These are phyloP conservation scores for Solanum arcanum DNA, from an alignment of 257 asterid species.

Conservation along the genomic window DNA sequence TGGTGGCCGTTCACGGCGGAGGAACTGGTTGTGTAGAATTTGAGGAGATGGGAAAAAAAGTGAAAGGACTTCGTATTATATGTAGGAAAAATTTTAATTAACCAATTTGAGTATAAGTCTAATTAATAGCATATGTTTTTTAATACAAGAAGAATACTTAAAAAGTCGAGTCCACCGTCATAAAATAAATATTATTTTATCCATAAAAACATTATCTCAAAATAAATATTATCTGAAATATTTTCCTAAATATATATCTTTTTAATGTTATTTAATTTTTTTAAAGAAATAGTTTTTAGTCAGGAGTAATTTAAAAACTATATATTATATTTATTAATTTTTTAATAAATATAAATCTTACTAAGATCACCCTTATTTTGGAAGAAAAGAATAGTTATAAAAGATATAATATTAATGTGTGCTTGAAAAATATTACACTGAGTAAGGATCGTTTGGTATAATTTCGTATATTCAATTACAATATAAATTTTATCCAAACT, in stretches of 20 bases:
- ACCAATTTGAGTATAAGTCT: not conserved
- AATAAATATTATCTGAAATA: not conserved
- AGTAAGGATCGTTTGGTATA: not conserved
- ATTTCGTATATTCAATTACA: not conserved
- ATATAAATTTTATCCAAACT: no score
- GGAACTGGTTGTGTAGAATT: not conserved
- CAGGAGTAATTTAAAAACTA: not conserved
- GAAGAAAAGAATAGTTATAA: not conserved
- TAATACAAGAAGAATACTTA: not conserved
- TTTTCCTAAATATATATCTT: not conserved
- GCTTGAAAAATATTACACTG: not conserved
- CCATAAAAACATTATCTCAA: not conserved
- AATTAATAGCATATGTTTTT: not conserved
- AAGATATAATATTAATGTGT: not conserved
- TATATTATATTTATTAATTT: not conserved
- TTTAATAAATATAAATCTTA: not conserved
- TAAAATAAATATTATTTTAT: no score
- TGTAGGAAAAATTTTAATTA: not conserved
- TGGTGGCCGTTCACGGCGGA: conserved; percentile 2
- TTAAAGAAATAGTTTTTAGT: rapidly evolving
- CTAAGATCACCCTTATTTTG: not conserved
- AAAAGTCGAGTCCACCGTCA: not conserved
- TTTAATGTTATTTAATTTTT: not conserved
- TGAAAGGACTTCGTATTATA: not conserved
- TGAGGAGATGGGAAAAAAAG: not conserved